phyloP scores from a whole-genome alignment of 257 asterid species.

The Fraxinus excelsior region DNA sequence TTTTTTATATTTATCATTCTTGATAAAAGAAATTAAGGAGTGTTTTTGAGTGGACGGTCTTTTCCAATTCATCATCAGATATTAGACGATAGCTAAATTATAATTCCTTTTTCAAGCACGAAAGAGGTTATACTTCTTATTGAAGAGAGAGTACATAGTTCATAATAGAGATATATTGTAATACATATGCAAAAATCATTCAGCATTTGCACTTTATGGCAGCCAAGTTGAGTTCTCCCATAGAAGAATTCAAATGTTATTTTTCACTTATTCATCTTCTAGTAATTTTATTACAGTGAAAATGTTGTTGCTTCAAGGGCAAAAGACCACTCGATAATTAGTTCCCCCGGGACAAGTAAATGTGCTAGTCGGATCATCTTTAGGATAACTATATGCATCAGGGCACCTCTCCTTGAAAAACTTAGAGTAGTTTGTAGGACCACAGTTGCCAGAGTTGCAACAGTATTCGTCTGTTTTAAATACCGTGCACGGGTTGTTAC shows the following conservation, averaged over 20 bases:
- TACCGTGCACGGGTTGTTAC: slow-evolving; percentile 26
- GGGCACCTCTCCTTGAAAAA: slow-evolving; percentile 17
- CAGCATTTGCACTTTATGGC: not conserved
- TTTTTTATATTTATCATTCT: too few relatives aligned
- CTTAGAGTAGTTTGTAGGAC: not conserved
- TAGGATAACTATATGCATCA: slow-evolving; percentile 25
- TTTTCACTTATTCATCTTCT: not conserved
- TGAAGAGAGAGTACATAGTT: too few relatives aligned
- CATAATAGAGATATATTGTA: too few relatives aligned
- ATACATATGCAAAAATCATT: too few relatives aligned
- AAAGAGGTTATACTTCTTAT: too few relatives aligned
- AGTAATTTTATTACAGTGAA: not conserved
- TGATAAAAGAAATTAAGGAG: too few relatives aligned
- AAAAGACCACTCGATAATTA: slow-evolving; percentile 34
- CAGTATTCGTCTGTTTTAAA: slow-evolving; percentile 22
- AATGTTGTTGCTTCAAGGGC: slow-evolving; percentile 18
- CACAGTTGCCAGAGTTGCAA: slow-evolving; percentile 23
- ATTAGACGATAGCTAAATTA: too few relatives aligned
- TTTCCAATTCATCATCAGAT: too few relatives aligned
- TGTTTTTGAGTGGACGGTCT: too few relatives aligned
- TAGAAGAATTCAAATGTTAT: not conserved
- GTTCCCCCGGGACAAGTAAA: slow-evolving; percentile 30
- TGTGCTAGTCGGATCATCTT: slow-evolving; percentile 29
- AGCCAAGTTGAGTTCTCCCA: not conserved
- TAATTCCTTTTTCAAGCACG: too few relatives aligned